Percentiles rank a stretch among this genome's conserved stretches.
These are phyloP conservation scores for Suillus americanus DNA, from an alignment of 768 basidiomycete genomes.

Conservation along the genomic window DNA sequence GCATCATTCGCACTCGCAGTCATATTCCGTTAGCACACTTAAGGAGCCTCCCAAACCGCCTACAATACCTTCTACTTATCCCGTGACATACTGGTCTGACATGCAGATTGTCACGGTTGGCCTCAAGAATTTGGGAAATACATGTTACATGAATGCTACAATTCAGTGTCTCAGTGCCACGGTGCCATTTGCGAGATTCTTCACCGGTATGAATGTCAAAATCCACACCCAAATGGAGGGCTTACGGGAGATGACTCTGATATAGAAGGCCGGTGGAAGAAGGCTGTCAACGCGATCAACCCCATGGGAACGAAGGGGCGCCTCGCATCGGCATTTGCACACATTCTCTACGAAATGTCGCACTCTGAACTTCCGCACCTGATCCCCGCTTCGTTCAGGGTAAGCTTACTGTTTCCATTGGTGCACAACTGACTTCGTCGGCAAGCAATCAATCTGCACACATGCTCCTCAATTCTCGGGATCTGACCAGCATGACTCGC, in stretches of 20 bases:
- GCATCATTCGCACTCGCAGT: slow-evolving; percentile 57
- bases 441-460: slow-evolving; percentile 56
- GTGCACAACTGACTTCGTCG: not conserved
- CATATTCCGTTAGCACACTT: slow-evolving; percentile 32
- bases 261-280: slow-evolving; percentile 77
- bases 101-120: slow-evolving; percentile 78
- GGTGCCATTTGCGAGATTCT: slow-evolving; percentile 89
- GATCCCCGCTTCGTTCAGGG: slow-evolving; percentile 81
- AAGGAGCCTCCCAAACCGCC: slow-evolving; percentile 55
- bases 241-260: slow-evolving; percentile 6
- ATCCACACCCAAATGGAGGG: not conserved
- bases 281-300: slow-evolving; percentile 81
- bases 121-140: slow-evolving; percentile 93
- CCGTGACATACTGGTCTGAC: slow-evolving; percentile 83
- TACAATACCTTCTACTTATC: slow-evolving; percentile 72
- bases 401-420: slow-evolving; percentile 41
- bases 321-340: slow-evolving; percentile 80
- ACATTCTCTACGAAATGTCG: slow-evolving; percentile 85
- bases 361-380: slow-evolving; percentile 81
- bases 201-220: slow-evolving; percentile 59
- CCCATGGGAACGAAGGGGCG: slow-evolving; percentile 85
- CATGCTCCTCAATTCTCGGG: slow-evolving; percentile 76
- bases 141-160: slow-evolving; percentile 99
- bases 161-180: slow-evolving; percentile 96
- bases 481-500: slow-evolving; percentile 93